These are phyloP conservation scores for Aspergillus funiculosus DNA, from an alignment of 495 filamentous ascomycete species.

Conservation along the genomic window DNA sequence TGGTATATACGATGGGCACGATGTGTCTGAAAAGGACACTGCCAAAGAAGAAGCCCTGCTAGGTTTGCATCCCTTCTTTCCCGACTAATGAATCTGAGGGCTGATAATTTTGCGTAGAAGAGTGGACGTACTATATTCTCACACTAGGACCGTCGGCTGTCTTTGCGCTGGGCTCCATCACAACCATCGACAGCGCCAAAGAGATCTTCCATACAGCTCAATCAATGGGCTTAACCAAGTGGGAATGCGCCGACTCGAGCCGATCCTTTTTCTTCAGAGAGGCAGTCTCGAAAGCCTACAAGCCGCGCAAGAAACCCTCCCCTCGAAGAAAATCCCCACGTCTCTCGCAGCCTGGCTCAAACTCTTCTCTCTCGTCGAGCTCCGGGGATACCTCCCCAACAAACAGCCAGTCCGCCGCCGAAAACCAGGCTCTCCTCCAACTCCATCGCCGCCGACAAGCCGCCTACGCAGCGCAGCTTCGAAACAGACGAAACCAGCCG, in stretches of 20 bases:
- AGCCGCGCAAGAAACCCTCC: constrained; percentile 37
- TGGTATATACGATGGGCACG: constrained; percentile 51
- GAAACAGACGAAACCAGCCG: constrained; percentile 27
- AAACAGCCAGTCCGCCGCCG: not conserved
- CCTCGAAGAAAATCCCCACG: constrained; percentile 6
- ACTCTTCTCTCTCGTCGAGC: constrained; percentile 9
- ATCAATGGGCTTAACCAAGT: constrained; percentile 50
- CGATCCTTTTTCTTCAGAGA: constrained; percentile 60
- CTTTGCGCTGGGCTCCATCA: constrained; percentile 47
- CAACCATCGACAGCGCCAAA: constrained; percentile 37
- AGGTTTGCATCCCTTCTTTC: constrained; percentile 42
- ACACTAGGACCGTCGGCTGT: constrained; percentile 55
- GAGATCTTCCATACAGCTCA: constrained; percentile 49
- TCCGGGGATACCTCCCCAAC: constrained; percentile 4
- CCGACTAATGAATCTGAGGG: not conserved
- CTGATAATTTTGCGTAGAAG: constrained; percentile 47
- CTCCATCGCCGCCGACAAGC: constrained; percentile 34
- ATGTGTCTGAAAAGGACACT: constrained; percentile 42
- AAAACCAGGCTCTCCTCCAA: constrained; percentile 3
- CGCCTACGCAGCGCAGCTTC: constrained; percentile 37
- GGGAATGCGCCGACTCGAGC: constrained; percentile 45
- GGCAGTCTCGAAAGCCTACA: constrained; percentile 54
- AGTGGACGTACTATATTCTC: constrained; percentile 58
- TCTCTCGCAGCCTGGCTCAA: constrained; percentile 9
- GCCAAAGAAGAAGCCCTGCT: constrained; percentile 50